phyloP scores from a whole-genome alignment of 176 grass and related monocot genomes.

The Lolium perenne region DNA sequence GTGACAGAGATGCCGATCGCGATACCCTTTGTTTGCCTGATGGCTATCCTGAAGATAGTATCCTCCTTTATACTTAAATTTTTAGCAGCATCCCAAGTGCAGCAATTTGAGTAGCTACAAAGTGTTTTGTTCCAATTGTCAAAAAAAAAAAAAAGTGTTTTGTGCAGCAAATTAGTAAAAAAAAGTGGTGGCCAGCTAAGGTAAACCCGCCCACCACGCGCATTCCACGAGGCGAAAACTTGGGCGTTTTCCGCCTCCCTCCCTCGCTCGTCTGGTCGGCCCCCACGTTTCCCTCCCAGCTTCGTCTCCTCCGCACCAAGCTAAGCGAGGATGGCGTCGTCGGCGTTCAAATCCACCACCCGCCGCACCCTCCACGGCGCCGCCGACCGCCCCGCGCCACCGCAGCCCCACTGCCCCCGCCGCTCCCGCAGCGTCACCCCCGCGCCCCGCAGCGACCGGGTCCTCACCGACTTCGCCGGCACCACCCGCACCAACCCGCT shows the following conservation, averaged over 20 bases:
- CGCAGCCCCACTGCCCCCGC: slow-evolving; percentile 33
- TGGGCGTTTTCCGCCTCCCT: not conserved
- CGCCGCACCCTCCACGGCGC: slow-evolving; percentile 31
- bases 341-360: slow-evolving; percentile 50
- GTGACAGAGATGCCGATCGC: too few relatives aligned
- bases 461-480: slow-evolving; percentile 14
- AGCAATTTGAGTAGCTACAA: too few relatives aligned
- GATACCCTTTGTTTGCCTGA: too few relatives aligned
- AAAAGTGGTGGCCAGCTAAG: not conserved
- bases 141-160: too few relatives aligned
- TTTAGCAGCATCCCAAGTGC: too few relatives aligned
- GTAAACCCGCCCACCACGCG: not conserved
- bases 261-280: not conserved
- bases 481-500: slow-evolving; percentile 55
- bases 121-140: too few relatives aligned
- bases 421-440: slow-evolving; percentile 52
- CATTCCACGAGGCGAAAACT: slow-evolving; percentile 11
- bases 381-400: not conserved
- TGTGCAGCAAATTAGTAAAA: not conserved
- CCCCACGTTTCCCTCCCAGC: slow-evolving; percentile 1
- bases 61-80: too few relatives aligned
- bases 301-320: slow-evolving; percentile 18
- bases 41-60: too few relatives aligned
- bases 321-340: slow-evolving; percentile 41
- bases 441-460: slow-evolving; percentile 13